phyloP scores from a whole-genome alignment of 345 rosid species.

The Mangifera indica region DNA sequence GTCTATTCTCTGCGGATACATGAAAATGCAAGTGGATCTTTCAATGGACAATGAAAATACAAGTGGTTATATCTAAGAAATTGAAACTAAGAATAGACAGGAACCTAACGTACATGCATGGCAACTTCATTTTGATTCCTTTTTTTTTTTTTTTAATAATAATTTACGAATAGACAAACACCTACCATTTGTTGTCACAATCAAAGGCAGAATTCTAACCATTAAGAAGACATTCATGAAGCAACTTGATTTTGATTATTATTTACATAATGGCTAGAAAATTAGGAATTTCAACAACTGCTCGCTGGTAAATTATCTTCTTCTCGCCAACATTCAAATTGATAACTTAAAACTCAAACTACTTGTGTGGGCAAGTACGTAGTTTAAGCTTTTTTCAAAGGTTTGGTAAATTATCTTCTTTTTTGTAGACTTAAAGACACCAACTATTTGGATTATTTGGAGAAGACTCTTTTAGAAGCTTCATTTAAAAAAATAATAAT shows the following conservation, averaged over 20 bases:
- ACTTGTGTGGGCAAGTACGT: neutral
- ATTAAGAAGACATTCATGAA: neutral
- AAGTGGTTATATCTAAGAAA: neutral
- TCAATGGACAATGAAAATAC: neutral
- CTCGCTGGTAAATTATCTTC: slow-evolving; percentile 2
- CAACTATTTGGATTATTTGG: neutral
- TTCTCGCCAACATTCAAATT: neutral
- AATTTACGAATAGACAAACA: slow-evolving; percentile 21
- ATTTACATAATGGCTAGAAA: neutral
- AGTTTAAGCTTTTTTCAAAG: neutral
- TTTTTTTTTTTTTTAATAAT: neutral
- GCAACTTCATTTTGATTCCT: neutral
- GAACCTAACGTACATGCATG: slow-evolving; percentile 8
- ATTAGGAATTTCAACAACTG: slow-evolving; percentile 20
- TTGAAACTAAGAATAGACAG: slow-evolving; percentile 10
- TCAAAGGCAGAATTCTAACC: slow-evolving; percentile 13
- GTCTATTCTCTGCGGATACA: too few relatives aligned
- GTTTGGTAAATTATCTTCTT: neutral
- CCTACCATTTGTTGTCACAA: slow-evolving; percentile 21
- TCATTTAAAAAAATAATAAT: neutral
- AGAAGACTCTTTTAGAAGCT: neutral
- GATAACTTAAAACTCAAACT: neutral
- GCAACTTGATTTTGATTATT: neutral
- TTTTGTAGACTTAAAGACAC: neutral
- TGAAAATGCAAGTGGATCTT: neutral